phyloP scores from a whole-genome alignment of 2,329 filamentous ascomycete species.

The Hawksworthiomyces lignivorus region DNA sequence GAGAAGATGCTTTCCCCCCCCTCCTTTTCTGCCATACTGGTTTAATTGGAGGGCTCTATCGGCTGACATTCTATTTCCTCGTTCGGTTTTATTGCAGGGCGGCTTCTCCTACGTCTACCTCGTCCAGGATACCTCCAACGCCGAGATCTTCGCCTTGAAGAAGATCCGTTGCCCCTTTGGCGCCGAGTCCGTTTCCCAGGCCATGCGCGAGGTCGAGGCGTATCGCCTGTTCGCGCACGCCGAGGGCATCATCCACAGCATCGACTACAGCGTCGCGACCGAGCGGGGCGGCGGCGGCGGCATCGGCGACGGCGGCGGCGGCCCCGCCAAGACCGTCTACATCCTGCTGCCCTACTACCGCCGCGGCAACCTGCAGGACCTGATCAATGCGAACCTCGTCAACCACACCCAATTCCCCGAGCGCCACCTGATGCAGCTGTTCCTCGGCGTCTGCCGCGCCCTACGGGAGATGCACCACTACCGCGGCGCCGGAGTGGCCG shows the following conservation, averaged over 20 bases:
- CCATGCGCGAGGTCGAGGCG: slow-evolving; percentile 94
- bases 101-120: slow-evolving; percentile 99
- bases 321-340: slow-evolving; percentile 85
- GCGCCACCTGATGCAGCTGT: slow-evolving; percentile 76
- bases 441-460: slow-evolving; percentile 84
- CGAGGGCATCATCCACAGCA: slow-evolving; percentile 76
- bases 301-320: slow-evolving; percentile 38
- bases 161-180: slow-evolving; percentile 99
- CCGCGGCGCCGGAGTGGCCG: slow-evolving; percentile 35
- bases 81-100: too few relatives aligned
- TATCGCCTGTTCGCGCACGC: slow-evolving; percentile 83
- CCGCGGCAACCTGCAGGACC: slow-evolving; percentile 90
- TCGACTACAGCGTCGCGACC: slow-evolving; percentile 74
- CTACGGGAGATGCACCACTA: slow-evolving; percentile 90
- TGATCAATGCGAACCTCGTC: slow-evolving; percentile 97
- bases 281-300: slow-evolving; percentile 51
- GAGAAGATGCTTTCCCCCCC: background rate
- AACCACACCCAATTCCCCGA: slow-evolving; percentile 91
- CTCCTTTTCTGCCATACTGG: background rate
- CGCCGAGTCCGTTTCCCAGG: slow-evolving; percentile 88
- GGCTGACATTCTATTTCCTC: too few relatives aligned
- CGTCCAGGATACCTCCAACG: slow-evolving; percentile 79
- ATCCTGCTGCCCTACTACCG: slow-evolving; percentile 94
- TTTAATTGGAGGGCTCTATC: too few relatives aligned
- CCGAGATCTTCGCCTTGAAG: slow-evolving; percentile 87